These are phyloP conservation scores for Thalassiosira profunda DNA, from an alignment of 108 stramenopile species.

Conservation along the genomic window DNA sequence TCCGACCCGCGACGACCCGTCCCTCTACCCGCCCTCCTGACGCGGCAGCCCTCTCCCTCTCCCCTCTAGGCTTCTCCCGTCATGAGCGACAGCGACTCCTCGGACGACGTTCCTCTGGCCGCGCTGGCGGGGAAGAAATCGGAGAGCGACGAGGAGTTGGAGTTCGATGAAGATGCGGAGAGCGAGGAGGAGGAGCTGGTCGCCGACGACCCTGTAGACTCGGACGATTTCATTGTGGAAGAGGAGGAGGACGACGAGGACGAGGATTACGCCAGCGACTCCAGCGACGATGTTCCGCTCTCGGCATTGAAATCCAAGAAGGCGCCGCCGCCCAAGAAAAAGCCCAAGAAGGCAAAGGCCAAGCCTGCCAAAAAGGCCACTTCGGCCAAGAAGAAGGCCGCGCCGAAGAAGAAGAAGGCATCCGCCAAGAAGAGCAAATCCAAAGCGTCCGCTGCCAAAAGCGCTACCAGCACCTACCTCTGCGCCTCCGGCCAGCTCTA, in stretches of 20 bases:
- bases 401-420: conserved; percentile 37
- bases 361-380: conserved; percentile 12
- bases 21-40: too few relatives aligned
- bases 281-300: conserved; percentile 76
- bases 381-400: conserved; percentile 38
- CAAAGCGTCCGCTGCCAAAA: conserved; percentile 10
- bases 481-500: conserved; percentile 54
- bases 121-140: conserved; percentile 6
- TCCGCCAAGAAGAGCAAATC: conserved; percentile 16
- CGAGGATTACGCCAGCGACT: conserved; percentile 23
- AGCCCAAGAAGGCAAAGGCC: conserved; percentile 49
- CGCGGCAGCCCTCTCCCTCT: too few relatives aligned
- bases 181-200: conserved; percentile 1
- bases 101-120: conserved; percentile 16
- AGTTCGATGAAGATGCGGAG: conserved; percentile 39
- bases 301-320: conserved; percentile 55
- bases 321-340: conserved; percentile 10
- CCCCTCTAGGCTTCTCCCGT: too few relatives aligned
- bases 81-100: conserved; percentile 7
- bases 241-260: conserved; percentile 36
- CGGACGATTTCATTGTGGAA: conserved; percentile 18
- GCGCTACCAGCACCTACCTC: conserved; percentile 52
- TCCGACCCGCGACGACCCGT: too few relatives aligned
- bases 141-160: conserved; percentile 13
- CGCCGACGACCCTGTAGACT: conserved; percentile 20